These are phyloP conservation scores for Trichosanthes cucumerina DNA, from an alignment of 306 rosid genomes.

Conservation along the genomic window DNA sequence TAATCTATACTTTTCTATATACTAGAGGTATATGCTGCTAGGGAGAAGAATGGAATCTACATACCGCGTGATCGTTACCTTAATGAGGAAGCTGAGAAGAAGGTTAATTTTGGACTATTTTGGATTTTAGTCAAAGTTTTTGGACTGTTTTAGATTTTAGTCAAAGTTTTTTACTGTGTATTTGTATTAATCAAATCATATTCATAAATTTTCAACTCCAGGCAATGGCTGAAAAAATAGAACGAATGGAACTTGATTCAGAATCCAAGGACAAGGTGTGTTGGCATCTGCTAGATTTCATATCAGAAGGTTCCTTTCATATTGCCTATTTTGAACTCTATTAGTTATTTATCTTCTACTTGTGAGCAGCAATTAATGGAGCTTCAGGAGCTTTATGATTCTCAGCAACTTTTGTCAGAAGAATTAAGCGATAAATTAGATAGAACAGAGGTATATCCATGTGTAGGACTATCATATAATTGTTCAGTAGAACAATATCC, in stretches of 20 bases:
- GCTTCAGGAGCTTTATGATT: slow-evolving; percentile 80
- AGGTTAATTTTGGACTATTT: slow-evolving; percentile 35
- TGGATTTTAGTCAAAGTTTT: neutral
- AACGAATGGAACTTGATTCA: slow-evolving; percentile 86
- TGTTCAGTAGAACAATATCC: neutral
- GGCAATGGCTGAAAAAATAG: slow-evolving; percentile 98
- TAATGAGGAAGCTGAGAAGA: slow-evolving; percentile 91
- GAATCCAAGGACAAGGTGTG: slow-evolving; percentile 95
- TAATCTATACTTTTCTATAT: slow-evolving; percentile 1
- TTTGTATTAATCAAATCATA: slow-evolving; percentile 7
- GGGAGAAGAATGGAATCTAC: slow-evolving; percentile 98
- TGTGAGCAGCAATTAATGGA: slow-evolving; percentile 69
- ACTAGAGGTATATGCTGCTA: slow-evolving; percentile 93
- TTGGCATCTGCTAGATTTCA: slow-evolving; percentile 9
- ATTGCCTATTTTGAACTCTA: slow-evolving; percentile 11
- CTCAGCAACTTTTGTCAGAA: slow-evolving; percentile 73
- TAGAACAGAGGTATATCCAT: slow-evolving; percentile 69
- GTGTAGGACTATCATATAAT: neutral
- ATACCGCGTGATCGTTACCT: slow-evolving; percentile 99
- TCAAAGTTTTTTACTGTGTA: neutral
- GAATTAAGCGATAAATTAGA: slow-evolving; percentile 81
- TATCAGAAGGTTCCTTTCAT: slow-evolving; percentile 8
- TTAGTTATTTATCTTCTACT: slow-evolving; percentile 8
- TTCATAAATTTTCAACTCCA: slow-evolving; percentile 18
- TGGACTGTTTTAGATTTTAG: neutral